Evolutionary conservation across 78 protist genomes (phyloP).

Genomic region (Emiliania huxleyi): DNA sequence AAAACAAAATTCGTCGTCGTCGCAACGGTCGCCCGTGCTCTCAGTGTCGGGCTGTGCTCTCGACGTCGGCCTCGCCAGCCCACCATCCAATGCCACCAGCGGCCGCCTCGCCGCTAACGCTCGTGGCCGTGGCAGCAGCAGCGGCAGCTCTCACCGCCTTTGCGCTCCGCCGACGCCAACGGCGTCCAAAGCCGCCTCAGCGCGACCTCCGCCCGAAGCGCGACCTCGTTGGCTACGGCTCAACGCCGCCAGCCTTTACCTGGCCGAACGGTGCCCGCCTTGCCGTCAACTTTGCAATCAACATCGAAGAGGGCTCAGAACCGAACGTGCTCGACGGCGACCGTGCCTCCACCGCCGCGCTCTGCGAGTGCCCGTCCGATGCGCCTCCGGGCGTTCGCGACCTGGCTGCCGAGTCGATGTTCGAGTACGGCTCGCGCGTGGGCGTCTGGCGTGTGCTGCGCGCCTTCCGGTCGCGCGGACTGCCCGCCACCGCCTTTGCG

Average conservation of each 20-base stretch:
- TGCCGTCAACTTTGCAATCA: not conserved
- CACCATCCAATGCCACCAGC: too few species aligned
- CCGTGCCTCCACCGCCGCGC: not conserved
- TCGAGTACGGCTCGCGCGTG: constrained; percentile 2
- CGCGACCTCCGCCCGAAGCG: too few species aligned
- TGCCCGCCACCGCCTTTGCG: not conserved
- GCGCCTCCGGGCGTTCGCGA: not conserved
- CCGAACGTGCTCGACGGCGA: not conserved
- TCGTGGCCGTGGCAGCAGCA: too few species aligned
- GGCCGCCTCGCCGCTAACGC: too few species aligned
- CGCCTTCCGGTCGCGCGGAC: not conserved
- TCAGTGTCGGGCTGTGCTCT: too few species aligned
- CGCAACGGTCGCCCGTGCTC: too few species aligned
- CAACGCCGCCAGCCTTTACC: not conserved
- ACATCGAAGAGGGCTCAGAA: constrained; percentile 13
- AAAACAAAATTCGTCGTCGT: too few species aligned
- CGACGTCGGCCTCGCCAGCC: too few species aligned
- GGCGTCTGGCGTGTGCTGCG: constrained; percentile 26
- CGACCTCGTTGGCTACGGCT: constrained; percentile 2
- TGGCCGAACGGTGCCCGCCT: not conserved
- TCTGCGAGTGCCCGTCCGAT: not conserved
- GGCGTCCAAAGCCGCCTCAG: too few species aligned
- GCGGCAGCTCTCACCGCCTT: too few species aligned
- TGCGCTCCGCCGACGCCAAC: too few species aligned
- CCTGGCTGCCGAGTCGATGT: not conserved